These are phyloP conservation scores for Penicillium digitatum DNA, from an alignment of 2,329 filamentous ascomycete species.

Conservation along the genomic window DNA sequence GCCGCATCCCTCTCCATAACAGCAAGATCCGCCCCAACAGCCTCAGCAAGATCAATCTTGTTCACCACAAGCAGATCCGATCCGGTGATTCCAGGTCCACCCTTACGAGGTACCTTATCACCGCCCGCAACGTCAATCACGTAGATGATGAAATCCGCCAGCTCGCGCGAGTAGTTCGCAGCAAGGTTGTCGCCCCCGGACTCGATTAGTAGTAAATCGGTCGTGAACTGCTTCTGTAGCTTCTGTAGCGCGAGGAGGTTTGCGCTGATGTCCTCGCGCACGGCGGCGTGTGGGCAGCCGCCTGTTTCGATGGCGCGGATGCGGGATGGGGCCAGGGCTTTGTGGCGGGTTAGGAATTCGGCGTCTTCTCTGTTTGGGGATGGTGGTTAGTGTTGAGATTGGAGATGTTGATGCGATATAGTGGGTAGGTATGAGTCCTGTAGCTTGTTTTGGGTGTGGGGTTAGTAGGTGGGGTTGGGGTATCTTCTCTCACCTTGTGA, in stretches of 20 bases:
- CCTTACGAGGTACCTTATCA: slow-evolving; percentile 94
- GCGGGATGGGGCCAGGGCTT: slow-evolving; percentile 73
- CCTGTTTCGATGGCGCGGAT: slow-evolving; percentile 97
- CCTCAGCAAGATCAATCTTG: slow-evolving; percentile 91
- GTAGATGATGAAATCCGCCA: slow-evolving; percentile 97
- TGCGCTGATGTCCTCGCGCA: slow-evolving; percentile 91
- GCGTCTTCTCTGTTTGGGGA: slow-evolving; percentile 70
- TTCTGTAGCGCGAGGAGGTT: slow-evolving; percentile 92
- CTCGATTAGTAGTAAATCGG: slow-evolving; percentile 89
- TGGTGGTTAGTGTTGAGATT: neutral
- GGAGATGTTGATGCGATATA: neutral
- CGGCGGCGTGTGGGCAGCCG: slow-evolving; percentile 93
- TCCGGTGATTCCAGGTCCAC: slow-evolving; percentile 94
- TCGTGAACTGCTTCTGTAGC: slow-evolving; percentile 72
- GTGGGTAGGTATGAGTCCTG: neutral
- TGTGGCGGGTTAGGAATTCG: slow-evolving; percentile 88
- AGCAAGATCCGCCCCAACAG: slow-evolving; percentile 80
- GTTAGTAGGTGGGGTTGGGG: neutral
- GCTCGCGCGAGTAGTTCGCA: slow-evolving; percentile 90
- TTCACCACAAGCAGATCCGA: slow-evolving; percentile 92
- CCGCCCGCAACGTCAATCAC: slow-evolving; percentile 96
- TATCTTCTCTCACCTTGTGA: slow-evolving; percentile 60
- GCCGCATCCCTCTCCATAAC: slow-evolving; percentile 95
- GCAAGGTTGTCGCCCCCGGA: slow-evolving; percentile 94
- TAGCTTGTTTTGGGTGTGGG: neutral